These are phyloP conservation scores for Botryosphaeria agaves DNA, from an alignment of 2,329 filamentous ascomycete species.

Conservation along the genomic window DNA sequence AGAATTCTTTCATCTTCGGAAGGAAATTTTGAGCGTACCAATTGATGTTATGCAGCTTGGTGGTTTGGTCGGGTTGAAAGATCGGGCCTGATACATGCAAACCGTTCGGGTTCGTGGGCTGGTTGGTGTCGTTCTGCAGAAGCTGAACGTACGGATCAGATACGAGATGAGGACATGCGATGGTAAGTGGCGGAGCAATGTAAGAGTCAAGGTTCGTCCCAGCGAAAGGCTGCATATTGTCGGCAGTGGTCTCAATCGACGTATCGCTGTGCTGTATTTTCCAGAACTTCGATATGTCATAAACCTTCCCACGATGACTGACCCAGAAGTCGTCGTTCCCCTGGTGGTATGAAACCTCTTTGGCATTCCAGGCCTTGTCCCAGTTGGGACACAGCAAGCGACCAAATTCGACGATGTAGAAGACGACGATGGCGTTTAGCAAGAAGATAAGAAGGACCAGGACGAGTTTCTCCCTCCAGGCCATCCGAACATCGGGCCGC, in stretches of 20 bases:
- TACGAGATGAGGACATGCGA: conserved; percentile 60
- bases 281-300: conserved; percentile 85
- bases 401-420: conserved; percentile 84
- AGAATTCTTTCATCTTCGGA: conserved; percentile 68
- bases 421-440: conserved; percentile 66
- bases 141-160: conserved; percentile 35
- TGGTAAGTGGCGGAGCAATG: conserved; percentile 60
- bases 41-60: conserved; percentile 40
- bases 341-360: conserved; percentile 52
- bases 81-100: conserved; percentile 53
- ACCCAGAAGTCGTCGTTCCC: conserved; percentile 71
- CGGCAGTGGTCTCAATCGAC: conserved; percentile 36
- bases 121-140: conserved; percentile 45
- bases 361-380: conserved; percentile 69
- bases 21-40: conserved; percentile 69
- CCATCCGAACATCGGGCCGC: conserved; percentile 87
- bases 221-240: conserved; percentile 59
- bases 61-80: conserved; percentile 35
- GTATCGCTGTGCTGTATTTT: conserved; percentile 65
- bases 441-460: conserved; percentile 66
- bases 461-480: conserved; percentile 90
- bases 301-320: conserved; percentile 72
- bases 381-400: conserved; percentile 75
- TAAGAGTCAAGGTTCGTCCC: conserved; percentile 71
- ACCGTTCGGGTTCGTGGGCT: conserved; percentile 30